Conservation (phyloP, 805 yeast species). For the Candida arabinofermentans region DNA sequence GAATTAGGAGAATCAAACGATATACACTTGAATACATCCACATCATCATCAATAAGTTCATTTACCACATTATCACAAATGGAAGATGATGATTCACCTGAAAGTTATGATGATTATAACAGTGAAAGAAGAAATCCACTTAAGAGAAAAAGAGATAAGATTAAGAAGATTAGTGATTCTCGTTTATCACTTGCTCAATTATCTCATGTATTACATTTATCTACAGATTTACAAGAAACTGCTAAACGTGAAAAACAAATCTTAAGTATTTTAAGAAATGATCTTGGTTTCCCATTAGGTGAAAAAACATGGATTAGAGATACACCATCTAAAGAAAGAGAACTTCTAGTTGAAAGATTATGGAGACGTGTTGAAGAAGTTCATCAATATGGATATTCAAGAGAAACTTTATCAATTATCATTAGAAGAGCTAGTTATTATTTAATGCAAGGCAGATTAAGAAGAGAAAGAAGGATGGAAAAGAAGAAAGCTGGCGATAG, state of each 20-base stretch:
- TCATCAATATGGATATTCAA: constrained; percentile 50
- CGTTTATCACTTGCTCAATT: constrained; percentile 55
- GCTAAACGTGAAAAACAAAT: constrained; percentile 50
- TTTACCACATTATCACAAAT: not conserved
- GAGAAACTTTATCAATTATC: constrained; percentile 60
- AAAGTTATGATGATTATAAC: not conserved
- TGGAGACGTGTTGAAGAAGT: constrained; percentile 41
- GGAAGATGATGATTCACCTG: not conserved
- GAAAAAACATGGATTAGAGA: constrained; percentile 83
- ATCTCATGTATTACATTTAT: constrained; percentile 46
- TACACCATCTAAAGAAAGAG: constrained; percentile 53
- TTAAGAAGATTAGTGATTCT: constrained; percentile 39
- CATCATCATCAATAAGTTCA: not conserved
- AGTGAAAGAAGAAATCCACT: not conserved
- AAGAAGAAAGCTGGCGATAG: constrained; percentile 25
- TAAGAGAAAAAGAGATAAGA: not conserved
- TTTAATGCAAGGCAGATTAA: constrained; percentile 71
- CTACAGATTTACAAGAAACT: constrained; percentile 50
- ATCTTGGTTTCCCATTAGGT: constrained; percentile 70
- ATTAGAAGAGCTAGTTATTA: constrained; percentile 79
- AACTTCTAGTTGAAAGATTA: constrained; percentile 44
- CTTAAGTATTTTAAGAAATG: constrained; percentile 47
- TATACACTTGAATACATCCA: not conserved
- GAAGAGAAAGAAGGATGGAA: constrained; percentile 59
- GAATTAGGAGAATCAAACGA: no score